phyloP scores from a whole-genome alignment of 305 asterid species.

The Fraxinus sp. region DNA sequence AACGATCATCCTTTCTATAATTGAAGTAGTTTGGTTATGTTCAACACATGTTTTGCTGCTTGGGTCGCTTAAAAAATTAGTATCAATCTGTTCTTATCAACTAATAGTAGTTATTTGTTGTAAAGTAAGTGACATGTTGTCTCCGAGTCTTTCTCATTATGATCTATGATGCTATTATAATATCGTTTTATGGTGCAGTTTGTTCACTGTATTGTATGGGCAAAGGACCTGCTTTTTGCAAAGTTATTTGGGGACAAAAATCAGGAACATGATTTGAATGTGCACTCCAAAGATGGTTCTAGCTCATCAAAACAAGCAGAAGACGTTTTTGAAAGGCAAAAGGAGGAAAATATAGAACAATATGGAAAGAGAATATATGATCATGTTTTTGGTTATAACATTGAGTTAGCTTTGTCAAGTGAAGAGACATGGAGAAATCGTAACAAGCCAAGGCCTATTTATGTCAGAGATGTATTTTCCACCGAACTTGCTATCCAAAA shows the following conservation, averaged over 20 bases:
- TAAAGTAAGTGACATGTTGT: constrained; percentile 2
- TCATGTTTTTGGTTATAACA: constrained; percentile 94
- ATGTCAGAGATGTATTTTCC: constrained; percentile 61
- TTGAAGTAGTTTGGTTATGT: not conserved
- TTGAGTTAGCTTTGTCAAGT: constrained; percentile 82
- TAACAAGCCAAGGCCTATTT: constrained; percentile 79
- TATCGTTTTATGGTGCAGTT: constrained; percentile 58
- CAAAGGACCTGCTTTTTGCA: constrained; percentile 95
- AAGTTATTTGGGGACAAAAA: constrained; percentile 90
- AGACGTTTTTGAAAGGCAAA: constrained; percentile 73
- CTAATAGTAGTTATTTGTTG: constrained; percentile 2
- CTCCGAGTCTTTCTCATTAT: constrained; percentile 1
- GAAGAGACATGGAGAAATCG: constrained; percentile 94
- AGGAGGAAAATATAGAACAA: constrained; percentile 63
- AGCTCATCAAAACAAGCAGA: constrained; percentile 61
- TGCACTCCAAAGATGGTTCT: constrained; percentile 73
- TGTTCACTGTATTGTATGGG: constrained; percentile 99
- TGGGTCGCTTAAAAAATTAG: constrained; percentile 5
- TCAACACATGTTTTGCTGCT: constrained; percentile 9
- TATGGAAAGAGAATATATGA: constrained; percentile 90
- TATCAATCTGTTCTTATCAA: not conserved
- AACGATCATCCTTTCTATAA: not conserved
- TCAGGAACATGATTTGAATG: constrained; percentile 89
- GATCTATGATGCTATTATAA: constrained; percentile 13
- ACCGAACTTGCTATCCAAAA: constrained; percentile 50